These are phyloP conservation scores for Colletotrichum higginsianum DNA, from an alignment of 2,329 filamentous ascomycete species.

Conservation along the genomic window DNA sequence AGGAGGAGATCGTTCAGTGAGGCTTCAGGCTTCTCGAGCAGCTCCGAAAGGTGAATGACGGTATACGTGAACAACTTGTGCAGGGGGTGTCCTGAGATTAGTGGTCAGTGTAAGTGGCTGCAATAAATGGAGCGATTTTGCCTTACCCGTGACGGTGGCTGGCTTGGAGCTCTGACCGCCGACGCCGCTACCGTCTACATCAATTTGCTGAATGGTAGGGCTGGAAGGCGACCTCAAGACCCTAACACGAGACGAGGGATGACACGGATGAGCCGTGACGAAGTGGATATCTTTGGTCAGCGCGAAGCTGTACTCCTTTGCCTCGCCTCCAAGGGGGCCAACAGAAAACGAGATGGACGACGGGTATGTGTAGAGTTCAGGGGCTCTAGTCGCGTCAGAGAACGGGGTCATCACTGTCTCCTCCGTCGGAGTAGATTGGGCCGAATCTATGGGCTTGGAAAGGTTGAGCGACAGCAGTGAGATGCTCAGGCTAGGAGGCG, in stretches of 20 bases:
- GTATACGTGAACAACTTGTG: slow-evolving; percentile 75
- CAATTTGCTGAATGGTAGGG: slow-evolving; percentile 71
- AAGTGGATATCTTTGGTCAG: slow-evolving; percentile 74
- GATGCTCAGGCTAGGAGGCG: slow-evolving; percentile 64
- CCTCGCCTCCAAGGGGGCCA: slow-evolving; percentile 54
- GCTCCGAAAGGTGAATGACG: slow-evolving; percentile 70
- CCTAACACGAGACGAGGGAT: slow-evolving; percentile 69
- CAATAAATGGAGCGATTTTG: slow-evolving; percentile 38
- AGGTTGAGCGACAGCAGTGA: slow-evolving; percentile 68
- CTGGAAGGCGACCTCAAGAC: slow-evolving; percentile 73
- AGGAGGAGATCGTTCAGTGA: slow-evolving; percentile 64
- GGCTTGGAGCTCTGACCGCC: slow-evolving; percentile 62
- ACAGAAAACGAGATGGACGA: slow-evolving; percentile 60
- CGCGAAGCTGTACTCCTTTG: slow-evolving; percentile 59
- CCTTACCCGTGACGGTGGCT: slow-evolving; percentile 64
- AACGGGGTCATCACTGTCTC: slow-evolving; percentile 57
- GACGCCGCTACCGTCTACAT: slow-evolving; percentile 62
- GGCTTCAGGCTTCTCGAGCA: slow-evolving; percentile 63
- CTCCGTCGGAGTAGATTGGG: slow-evolving; percentile 60
- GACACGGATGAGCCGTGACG: slow-evolving; percentile 76
- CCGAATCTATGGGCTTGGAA: slow-evolving; percentile 59
- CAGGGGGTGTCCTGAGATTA: slow-evolving; percentile 68
- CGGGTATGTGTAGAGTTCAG: slow-evolving; percentile 55
- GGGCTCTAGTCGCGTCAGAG: slow-evolving; percentile 51
- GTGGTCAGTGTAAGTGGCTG: slow-evolving; percentile 17